Evolutionary conservation across 2,329 filamentous ascomycete species (phyloP).

Genomic region (Colletotrichum falcatum): DNA sequence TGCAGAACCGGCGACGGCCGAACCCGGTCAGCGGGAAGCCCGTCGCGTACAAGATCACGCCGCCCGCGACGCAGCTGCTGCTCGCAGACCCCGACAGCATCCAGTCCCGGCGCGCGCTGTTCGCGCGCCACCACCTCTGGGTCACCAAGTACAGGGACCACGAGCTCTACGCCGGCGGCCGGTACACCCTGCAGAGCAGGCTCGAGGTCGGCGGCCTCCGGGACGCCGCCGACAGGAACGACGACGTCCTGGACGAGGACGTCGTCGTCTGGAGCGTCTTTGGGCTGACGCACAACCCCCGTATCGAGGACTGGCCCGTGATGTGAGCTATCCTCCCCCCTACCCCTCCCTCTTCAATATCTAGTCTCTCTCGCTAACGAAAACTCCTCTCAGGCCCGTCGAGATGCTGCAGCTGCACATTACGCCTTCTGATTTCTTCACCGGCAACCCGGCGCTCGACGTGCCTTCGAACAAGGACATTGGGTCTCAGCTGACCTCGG

Average conservation of each 20-base stretch:
- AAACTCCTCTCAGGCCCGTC: constrained; percentile 57
- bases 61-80: constrained; percentile 52
- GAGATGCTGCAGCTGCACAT: constrained; percentile 61
- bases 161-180: constrained; percentile 48
- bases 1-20: constrained; percentile 39
- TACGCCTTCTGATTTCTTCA: constrained; percentile 62
- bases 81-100: constrained; percentile 43
- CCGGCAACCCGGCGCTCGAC: constrained; percentile 60
- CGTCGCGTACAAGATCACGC: constrained; percentile 53
- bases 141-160: constrained; percentile 47
- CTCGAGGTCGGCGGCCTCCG: constrained; percentile 41
- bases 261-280: constrained; percentile 61
- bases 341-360: too few relatives aligned
- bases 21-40: constrained; percentile 52
- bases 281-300: constrained; percentile 67
- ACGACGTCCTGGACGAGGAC: constrained; percentile 61
- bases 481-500: constrained; percentile 41
- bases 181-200: constrained; percentile 52
- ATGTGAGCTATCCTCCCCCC: constrained; percentile 57
- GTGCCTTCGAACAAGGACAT: constrained; percentile 54
- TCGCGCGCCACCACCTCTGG: constrained; percentile 48
- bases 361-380: background rate
- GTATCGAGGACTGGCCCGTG: constrained; percentile 69
- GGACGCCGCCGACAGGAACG: constrained; percentile 52
- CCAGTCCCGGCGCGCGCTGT: constrained; percentile 45